A percentile compares a stretch with the other conserved stretches of the same genome.
Conservation (phyloP, 2,329 filamentous ascomycete species). For the Aspergillus latus region DNA sequence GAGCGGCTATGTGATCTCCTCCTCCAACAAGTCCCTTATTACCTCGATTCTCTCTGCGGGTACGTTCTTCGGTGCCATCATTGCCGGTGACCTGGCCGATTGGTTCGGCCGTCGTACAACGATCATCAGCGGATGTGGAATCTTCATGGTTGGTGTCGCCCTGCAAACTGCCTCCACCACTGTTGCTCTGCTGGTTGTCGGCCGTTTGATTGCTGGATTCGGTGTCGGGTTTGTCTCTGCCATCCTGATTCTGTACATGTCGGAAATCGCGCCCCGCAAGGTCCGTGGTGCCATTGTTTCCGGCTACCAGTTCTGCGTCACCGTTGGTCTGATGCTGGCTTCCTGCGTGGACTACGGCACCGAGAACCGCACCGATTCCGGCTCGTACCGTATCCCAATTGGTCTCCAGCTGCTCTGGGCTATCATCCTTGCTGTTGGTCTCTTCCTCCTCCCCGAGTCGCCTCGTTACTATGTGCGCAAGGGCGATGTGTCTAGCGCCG, state of each 20-base stretch:
- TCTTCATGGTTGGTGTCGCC: constrained; percentile 69
- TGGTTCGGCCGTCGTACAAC: constrained; percentile 65
- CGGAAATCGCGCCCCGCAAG: constrained; percentile 71
- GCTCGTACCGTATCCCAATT: constrained; percentile 78
- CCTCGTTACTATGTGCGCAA: constrained; percentile 84
- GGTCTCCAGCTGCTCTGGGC: constrained; percentile 79
- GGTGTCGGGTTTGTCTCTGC: constrained; percentile 80
- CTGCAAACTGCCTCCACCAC: constrained; percentile 61
- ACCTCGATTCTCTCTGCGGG: constrained; percentile 74
- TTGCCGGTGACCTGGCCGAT: constrained; percentile 76
- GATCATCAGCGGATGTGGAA: constrained; percentile 67
- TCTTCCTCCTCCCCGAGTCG: constrained; percentile 78
- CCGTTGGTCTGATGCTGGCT: constrained; percentile 73
- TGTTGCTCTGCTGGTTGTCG: constrained; percentile 65
- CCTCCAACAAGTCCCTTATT: constrained; percentile 60
- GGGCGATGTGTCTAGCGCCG: constrained; percentile 66
- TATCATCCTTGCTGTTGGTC: constrained; percentile 68
- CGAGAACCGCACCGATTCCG: constrained; percentile 60
- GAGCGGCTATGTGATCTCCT: constrained; percentile 44
- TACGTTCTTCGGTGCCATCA: constrained; percentile 76
- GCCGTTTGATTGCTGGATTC: constrained; percentile 72
- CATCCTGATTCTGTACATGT: constrained; percentile 84
- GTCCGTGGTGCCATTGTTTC: constrained; percentile 78
- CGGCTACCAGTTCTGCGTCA: constrained; percentile 81
- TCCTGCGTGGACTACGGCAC: constrained; percentile 73